Percentiles rank a stretch among this genome's conserved stretches.
These are phyloP conservation scores for Chlorella sp. DNA, from an alignment of 139 green algal species.

Conservation along the genomic window DNA sequence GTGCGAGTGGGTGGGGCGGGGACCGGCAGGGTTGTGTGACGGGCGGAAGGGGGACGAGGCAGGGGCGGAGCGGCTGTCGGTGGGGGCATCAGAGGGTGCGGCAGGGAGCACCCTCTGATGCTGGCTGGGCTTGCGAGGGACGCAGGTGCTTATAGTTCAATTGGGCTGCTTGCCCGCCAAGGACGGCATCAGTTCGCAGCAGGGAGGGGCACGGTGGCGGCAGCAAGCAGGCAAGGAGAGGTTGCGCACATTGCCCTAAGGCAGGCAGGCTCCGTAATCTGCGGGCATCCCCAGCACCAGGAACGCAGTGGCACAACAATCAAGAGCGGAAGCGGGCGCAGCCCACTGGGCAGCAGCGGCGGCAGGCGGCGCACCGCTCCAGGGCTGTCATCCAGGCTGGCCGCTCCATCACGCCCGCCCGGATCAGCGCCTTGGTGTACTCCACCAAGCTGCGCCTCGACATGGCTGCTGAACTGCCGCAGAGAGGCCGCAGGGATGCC, in stretches of 20 bases:
- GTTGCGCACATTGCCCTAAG: no score
- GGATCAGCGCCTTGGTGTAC: conserved; percentile 34
- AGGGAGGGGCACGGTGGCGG: no score
- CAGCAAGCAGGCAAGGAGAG: not conserved
- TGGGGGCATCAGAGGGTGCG: not conserved
- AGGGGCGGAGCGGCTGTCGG: not conserved
- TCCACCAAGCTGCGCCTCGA: conserved; percentile 32
- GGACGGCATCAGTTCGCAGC: not conserved
- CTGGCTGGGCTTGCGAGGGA: not conserved
- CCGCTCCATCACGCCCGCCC: conserved; percentile 43
- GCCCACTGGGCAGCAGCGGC: not conserved
- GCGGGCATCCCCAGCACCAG: no score
- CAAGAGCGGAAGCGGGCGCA: not conserved
- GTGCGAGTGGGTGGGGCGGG: no score
- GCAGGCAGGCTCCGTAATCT: no score
- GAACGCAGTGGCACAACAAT: no score
- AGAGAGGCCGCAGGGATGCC: not conserved
- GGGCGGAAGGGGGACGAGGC: not conserved
- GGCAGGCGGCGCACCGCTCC: conserved; percentile 16
- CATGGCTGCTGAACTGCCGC: not conserved
- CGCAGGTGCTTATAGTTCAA: not conserved
- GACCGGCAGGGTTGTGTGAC: not conserved
- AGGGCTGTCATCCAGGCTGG: conserved; percentile 47
- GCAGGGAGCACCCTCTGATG: not conserved
- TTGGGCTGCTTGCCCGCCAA: not conserved